Evolutionary conservation across 2,329 filamentous ascomycete genomes (phyloP), one percentile per base, ranked within the genome.

Genomic region (Malbranchea cinnamomea): DNA sequence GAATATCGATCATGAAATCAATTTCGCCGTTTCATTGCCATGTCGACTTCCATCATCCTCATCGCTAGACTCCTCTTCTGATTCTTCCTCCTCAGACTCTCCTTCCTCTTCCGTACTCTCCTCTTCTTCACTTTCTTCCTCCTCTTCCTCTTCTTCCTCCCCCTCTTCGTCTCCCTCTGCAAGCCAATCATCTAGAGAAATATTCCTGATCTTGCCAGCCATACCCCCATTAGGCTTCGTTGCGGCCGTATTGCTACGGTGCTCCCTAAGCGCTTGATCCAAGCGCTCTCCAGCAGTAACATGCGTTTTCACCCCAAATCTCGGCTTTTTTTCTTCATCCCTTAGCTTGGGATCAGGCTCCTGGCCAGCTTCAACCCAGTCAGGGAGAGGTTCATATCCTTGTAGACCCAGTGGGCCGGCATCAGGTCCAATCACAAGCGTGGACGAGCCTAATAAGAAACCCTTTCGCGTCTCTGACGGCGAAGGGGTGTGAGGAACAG

Each of bases 161-260:
- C 63, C 63, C n/a, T 64, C 67, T 16, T 62, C 64, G 10, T 73
- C 70, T 24, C 71, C 73, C 46, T 83, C 79, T 4, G 77, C 83
- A 33, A 95, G 62, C 85, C 89, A 95, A 50, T 93, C 83, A 58
- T 95, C 84, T 38, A 98, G 59, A 12, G 77, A 82, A 67, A 92
- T 93, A 23, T 72, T 71, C 30, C 74, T 74, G 10, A 46, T 36
- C 9, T 40, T 44, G 5, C 38, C 35, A 4, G 44, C 37, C 9
- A 56, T 39, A 6, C 12, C 33, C 16, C 39, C 40, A 23, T 40
- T 37, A 28, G 40, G 37, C 28, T 31, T 41, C 30, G 32, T 29
- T 34, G 32, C 35, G 12, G 43, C 35, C 5, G 44, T 36, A 19
- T 37, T 44, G 17, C 37, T 47, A 38, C 56, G 49, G 38, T 60